Base-by-base conservation (phyloP, 2,329 filamentous ascomycete species). In the Dissoconium aciculare region DNA sequence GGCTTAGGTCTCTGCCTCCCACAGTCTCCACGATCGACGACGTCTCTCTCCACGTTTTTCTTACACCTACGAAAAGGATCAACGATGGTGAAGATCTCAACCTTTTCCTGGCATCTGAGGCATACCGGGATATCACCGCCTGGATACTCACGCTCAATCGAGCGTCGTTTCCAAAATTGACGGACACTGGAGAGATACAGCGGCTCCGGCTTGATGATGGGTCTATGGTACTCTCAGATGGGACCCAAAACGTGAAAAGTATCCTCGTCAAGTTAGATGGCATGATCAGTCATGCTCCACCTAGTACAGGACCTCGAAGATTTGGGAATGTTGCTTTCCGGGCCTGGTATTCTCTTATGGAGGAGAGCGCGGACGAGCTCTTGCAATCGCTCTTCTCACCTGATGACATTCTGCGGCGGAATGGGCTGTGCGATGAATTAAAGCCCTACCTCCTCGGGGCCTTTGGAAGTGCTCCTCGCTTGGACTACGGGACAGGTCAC, bases 401-500 rank as follows among this genome's bases (percentile, higher is more conserved):
- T n/a, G 19, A 23, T 23, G 19, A 23, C 8, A n/a, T n/a, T n/a
- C n/a, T n/a, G n/a, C n/a, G n/a, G n/a, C n/a, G n/a, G n/a, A n/a
- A n/a, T n/a, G n/a, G n/a, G n/a, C 19, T 23, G 19, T 23, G n/a
- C 19, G 35, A 68, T 28, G 87, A 95, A 56, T 59, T 94, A 5
- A 66, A 63, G 34, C 66, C 71, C 25, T 98, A 98, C 52, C 67
- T 98, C 2, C 55, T 92, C 3, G 85, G 84, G 10, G 71, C 71
- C 4, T 94, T 93, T 56, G 89, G 89, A 3, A 95, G 84, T 50
- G 57, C 81, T 0, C 83, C 94, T 47, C 66, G 89, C 32, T 63
- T 98, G 15, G 89, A 98, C 57, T 98, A 94, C 50, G 89, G 89
- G 2, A 95, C 89, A 0, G 89, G 89, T 0, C 89, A 98, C 53